These are phyloP conservation scores for Naganishia liquefaciens DNA, from an alignment of 1,284 basidiomycete genomes.

Conservation along the genomic window DNA sequence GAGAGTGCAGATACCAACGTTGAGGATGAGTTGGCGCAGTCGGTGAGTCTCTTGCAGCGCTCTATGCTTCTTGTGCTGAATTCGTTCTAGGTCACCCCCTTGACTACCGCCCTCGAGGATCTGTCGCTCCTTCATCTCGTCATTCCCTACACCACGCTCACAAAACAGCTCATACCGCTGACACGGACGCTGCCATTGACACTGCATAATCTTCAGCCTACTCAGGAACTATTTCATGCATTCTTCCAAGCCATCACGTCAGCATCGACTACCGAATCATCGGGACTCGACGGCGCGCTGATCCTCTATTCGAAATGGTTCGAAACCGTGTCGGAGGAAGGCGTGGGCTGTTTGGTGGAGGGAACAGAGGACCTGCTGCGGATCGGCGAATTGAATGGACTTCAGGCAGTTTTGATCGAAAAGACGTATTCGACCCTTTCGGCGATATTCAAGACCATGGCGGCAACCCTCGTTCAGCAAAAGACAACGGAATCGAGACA, in stretches of 20 bases:
- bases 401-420: conserved; percentile 50
- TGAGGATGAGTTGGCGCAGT: conserved; percentile 47
- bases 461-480: conserved; percentile 39
- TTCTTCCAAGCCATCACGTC: conserved; percentile 59
- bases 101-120: conserved; percentile 50
- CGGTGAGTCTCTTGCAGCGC: conserved; percentile 36
- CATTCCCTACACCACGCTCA: conserved; percentile 71
- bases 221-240: conserved; percentile 52
- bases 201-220: conserved; percentile 72
- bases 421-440: conserved; percentile 52
- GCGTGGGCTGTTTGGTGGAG: conserved; percentile 39
- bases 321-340: conserved; percentile 56
- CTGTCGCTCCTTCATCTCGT: conserved; percentile 67
- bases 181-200: conserved; percentile 77
- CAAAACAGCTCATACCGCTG: conserved; percentile 62
- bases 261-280: conserved; percentile 44
- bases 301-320: conserved; percentile 48
- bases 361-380: conserved; percentile 41
- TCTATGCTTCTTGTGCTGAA: conserved; percentile 15
- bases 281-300: conserved; percentile 49
- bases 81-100: conserved; percentile 45
- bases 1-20: conserved; percentile 45
- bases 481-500: conserved; percentile 14
- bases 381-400: conserved; percentile 42
- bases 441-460: conserved; percentile 45